These are phyloP conservation scores for Ogataea salicorniae DNA, from an alignment of 805 yeast genomes.

Conservation along the genomic window DNA sequence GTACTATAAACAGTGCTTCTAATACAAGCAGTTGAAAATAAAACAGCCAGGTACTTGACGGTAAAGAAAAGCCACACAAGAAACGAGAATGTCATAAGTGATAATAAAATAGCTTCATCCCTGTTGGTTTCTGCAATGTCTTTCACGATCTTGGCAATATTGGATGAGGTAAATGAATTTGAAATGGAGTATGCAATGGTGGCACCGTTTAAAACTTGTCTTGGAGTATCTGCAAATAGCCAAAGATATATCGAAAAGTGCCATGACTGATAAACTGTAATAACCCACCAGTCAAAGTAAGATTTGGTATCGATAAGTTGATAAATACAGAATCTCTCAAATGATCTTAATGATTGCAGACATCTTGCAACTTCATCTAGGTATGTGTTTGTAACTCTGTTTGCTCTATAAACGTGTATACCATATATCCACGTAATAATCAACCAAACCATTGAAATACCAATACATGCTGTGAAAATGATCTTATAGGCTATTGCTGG, in stretches of 20 bases:
- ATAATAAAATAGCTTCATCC: constrained; percentile 63
- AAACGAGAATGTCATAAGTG: constrained; percentile 73
- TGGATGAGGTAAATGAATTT: constrained; percentile 32
- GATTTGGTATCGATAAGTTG: constrained; percentile 62
- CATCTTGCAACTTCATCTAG: constrained; percentile 59
- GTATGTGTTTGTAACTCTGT: constrained; percentile 65
- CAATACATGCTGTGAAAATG: constrained; percentile 56
- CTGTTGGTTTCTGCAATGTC: constrained; percentile 56
- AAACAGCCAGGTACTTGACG: constrained; percentile 17
- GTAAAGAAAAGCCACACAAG: constrained; percentile 66
- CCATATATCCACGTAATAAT: constrained; percentile 57
- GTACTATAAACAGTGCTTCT: constrained; percentile 9
- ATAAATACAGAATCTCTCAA: constrained; percentile 67
- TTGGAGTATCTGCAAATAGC: constrained; percentile 76
- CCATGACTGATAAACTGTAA: constrained; percentile 59
- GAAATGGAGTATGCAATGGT: constrained; percentile 55
- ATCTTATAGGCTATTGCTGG: constrained; percentile 28
- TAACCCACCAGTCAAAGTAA: constrained; percentile 61
- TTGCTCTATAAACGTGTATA: constrained; percentile 48
- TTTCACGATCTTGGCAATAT: constrained; percentile 43
- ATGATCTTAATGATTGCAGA: constrained; percentile 51
- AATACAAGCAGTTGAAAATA: constrained; percentile 20
- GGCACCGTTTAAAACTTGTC: constrained; percentile 78
- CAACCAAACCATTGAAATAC: constrained; percentile 57
- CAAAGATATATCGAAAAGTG: constrained; percentile 56